phyloP scores from a whole-genome alignment of 192 early-diverging fungal genomes.

The Backusella liffmaniae region DNA sequence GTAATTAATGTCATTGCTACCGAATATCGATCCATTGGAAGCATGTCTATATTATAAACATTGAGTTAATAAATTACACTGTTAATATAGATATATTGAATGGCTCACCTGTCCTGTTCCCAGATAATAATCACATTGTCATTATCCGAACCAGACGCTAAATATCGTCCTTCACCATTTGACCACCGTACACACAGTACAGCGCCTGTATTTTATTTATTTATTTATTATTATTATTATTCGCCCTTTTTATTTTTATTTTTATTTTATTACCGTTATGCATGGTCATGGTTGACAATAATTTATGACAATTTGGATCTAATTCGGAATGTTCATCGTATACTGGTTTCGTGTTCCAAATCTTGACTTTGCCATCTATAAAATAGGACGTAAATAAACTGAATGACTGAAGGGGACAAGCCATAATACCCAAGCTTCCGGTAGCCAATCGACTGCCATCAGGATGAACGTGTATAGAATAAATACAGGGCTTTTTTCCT shows the following conservation, averaged over 20 bases:
- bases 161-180: constrained; percentile 60
- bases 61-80: neutral
- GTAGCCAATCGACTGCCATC: constrained; percentile 83
- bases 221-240: neutral
- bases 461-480: constrained; percentile 87
- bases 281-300: constrained; percentile 78
- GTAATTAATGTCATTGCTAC: constrained; percentile 5
- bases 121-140: constrained; percentile 91
- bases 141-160: constrained; percentile 88
- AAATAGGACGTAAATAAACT: neutral
- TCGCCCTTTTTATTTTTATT: neutral
- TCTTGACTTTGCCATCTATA: constrained; percentile 81
- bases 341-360: constrained; percentile 83
- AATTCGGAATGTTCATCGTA: constrained; percentile 45
- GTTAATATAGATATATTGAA: neutral
- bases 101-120: constrained; percentile 43
- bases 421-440: constrained; percentile 66
- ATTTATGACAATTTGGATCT: constrained; percentile 50
- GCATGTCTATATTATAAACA: neutral
- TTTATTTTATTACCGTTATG: constrained; percentile 65
- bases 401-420: neutral
- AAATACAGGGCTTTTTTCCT: constrained; percentile 64
- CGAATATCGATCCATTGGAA: neutral
- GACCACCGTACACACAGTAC: constrained; percentile 90
- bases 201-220: constrained; percentile 62